Evolutionary conservation across 352 stramenopile genomes (phyloP).

Genomic region (Globisporangium middletonii): DNA sequence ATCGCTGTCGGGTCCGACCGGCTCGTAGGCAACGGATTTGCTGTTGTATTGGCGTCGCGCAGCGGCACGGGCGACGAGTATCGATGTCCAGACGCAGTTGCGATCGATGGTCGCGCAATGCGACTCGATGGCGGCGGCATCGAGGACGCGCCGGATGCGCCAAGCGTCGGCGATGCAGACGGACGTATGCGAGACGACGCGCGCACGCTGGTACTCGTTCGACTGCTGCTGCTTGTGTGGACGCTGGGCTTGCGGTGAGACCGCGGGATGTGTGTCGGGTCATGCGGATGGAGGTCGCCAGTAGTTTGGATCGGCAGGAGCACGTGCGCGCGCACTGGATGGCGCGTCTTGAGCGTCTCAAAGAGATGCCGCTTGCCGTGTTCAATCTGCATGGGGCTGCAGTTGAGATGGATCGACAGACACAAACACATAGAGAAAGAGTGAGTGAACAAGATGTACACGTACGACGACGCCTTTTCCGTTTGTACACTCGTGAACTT

Average conservation of each 20-base stretch:
- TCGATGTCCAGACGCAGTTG: conserved; percentile 3
- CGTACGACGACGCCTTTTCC: neutral
- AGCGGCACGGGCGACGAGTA: conserved; percentile 12
- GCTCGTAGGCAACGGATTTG: conserved; percentile 7
- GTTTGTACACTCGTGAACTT: neutral
- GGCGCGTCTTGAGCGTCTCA: conserved; percentile 11
- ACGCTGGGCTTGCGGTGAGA: neutral
- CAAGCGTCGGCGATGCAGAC: neutral
- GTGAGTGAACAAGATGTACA: neutral
- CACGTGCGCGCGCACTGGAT: conserved; percentile 9
- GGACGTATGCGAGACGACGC: neutral
- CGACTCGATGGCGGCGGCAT: conserved; percentile 8
- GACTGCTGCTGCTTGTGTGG: conserved; percentile 3
- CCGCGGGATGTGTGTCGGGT: neutral
- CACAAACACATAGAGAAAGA: neutral
- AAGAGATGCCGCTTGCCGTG: conserved; percentile 16
- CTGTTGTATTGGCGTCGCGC: neutral
- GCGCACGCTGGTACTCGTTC: neutral
- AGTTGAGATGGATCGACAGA: neutral
- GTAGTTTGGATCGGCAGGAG: conserved; percentile 6
- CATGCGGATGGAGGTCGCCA: neutral
- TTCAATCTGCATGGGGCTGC: conserved; percentile 6
- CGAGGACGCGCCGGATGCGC: conserved; percentile 7
- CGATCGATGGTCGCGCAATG: conserved; percentile 5
- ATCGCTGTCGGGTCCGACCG: conserved; percentile 11